Conservation (phyloP, 352 stramenopile species). For the Phytophthora fragariae region DNA sequence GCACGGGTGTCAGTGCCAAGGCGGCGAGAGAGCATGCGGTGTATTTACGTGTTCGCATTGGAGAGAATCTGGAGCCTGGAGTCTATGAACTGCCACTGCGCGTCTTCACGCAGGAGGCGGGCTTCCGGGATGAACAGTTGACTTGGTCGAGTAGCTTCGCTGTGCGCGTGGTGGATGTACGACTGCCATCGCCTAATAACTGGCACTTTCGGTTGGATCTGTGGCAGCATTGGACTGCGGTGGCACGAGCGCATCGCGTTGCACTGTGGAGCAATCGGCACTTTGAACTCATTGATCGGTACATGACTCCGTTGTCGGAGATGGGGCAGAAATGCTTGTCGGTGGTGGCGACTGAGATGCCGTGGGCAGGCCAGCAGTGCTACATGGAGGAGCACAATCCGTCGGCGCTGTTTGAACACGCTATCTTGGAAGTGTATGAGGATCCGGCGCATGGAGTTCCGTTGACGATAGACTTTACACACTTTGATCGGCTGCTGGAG, state of each 20-base stretch:
- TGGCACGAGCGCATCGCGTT: slow-evolving; percentile 61
- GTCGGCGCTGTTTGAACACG: slow-evolving; percentile 77
- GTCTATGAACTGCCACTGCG: slow-evolving; percentile 73
- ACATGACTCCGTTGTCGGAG: slow-evolving; percentile 62
- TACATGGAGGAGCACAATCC: slow-evolving; percentile 73
- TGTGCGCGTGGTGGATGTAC: slow-evolving; percentile 61
- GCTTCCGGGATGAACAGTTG: slow-evolving; percentile 73
- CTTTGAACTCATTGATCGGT: slow-evolving; percentile 74
- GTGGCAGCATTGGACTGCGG: slow-evolving; percentile 76
- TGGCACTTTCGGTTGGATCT: slow-evolving; percentile 80
- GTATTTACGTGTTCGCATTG: slow-evolving; percentile 66
- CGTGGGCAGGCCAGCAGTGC: slow-evolving; percentile 81
- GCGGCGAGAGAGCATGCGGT: slow-evolving; percentile 54
- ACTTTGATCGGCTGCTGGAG: slow-evolving; percentile 74
- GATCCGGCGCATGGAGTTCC: slow-evolving; percentile 41
- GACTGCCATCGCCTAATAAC: slow-evolving; percentile 52
- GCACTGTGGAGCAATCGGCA: slow-evolving; percentile 73
- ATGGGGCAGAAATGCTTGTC: slow-evolving; percentile 81
- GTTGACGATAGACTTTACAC: slow-evolving; percentile 65
- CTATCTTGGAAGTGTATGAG: slow-evolving; percentile 71
- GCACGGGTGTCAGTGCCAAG: slow-evolving; percentile 36
- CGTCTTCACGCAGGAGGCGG: slow-evolving; percentile 70
- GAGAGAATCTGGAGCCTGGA: slow-evolving; percentile 40
- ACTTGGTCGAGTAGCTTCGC: slow-evolving; percentile 68
- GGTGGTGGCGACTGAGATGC: slow-evolving; percentile 79